Evolutionary conservation across 2,329 filamentous ascomycete genomes (phyloP), one percentile per base, ranked within the genome.

Genomic region (Sordariomycetes sp.): DNA sequence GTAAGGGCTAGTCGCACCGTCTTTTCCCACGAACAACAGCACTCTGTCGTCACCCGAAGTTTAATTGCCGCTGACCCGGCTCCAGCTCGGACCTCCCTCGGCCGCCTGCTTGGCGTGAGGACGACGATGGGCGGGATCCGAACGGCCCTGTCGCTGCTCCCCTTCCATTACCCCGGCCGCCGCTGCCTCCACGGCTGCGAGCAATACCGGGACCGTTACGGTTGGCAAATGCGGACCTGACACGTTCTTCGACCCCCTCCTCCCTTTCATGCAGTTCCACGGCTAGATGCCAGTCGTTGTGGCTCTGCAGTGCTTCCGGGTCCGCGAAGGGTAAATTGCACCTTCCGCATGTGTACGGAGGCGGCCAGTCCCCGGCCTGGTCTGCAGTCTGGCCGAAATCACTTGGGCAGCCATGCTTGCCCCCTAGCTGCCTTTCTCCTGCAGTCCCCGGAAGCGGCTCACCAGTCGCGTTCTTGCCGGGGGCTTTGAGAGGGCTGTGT

Each of bases 241-340:
- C 76, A 77, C 79, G 78, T 73, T 87, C 80, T 25, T 58, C 57
- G 20, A 54, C 57, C 24, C 40, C 50, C 28, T 37, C 32, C 63
- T 87, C 78, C 59, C 78, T 71, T 2, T 85, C 80, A 62, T 92
- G 86, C 34, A 99, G 78, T 64, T 93, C 88, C 72, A 89, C 90
- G 53, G 94, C 94, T 72, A 96, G 87, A 72, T 99, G 94, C 87
- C 92, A 97, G 70, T 99, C 94, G 58, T 87, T 78, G 70, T 99
- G 94, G 71, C 89, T 92, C 63, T 85, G 80, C 53, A 84, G 68
- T 64, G 80, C 79, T 59, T 86, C 81, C n/a, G 28, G 20, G 20
- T 57, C 40, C 12, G 18, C 46, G 34, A 57, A 57, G 46, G 28
- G 75, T n/a, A n/a, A 25, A 58, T n/a, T 58, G 51, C 58, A 62